Evolutionary conservation across 2,329 filamentous ascomycete genomes (phyloP).

Genomic region (Lasiodiplodia sp.): DNA sequence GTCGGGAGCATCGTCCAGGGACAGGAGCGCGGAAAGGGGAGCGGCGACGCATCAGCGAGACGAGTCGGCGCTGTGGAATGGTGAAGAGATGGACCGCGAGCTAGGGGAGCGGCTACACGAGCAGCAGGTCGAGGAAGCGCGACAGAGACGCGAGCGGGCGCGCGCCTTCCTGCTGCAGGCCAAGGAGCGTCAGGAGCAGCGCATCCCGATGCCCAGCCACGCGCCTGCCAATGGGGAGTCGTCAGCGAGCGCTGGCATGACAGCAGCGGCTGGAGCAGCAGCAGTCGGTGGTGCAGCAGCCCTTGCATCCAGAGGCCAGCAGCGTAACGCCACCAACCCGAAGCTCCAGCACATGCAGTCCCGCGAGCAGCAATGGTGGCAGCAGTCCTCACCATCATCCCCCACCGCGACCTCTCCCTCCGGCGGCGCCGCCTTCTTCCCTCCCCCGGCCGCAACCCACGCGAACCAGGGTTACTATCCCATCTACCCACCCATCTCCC

Average conservation of each 20-base stretch:
- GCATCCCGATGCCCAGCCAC: not conserved
- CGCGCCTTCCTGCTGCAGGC: conserved; percentile 18
- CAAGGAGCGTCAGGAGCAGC: conserved; percentile 22
- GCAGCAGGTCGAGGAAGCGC: conserved; percentile 5
- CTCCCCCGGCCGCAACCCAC: not conserved
- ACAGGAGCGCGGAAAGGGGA: conserved; percentile 8
- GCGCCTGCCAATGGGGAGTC: not conserved
- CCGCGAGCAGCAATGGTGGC: conserved; percentile 13
- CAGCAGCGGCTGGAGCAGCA: not conserved
- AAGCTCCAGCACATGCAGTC: not conserved
- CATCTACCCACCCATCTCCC: conserved; percentile 13
- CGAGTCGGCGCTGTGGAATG: not conserved
- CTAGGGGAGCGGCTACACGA: not conserved
- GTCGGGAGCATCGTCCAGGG: not conserved
- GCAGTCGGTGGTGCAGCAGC: not conserved
- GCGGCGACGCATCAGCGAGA: not conserved
- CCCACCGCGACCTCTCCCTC: not conserved
- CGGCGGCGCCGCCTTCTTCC: not conserved
- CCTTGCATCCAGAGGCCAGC: conserved; percentile 1
- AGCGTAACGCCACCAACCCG: not conserved
- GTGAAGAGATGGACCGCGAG: conserved; percentile 3
- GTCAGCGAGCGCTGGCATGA: not conserved
- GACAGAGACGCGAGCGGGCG: conserved; percentile 10
- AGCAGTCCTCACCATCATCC: not conserved
- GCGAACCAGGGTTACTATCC: not conserved